Base-by-base conservation (phyloP, 495 filamentous ascomycete genomes). In the Xylaria grammica region DNA sequence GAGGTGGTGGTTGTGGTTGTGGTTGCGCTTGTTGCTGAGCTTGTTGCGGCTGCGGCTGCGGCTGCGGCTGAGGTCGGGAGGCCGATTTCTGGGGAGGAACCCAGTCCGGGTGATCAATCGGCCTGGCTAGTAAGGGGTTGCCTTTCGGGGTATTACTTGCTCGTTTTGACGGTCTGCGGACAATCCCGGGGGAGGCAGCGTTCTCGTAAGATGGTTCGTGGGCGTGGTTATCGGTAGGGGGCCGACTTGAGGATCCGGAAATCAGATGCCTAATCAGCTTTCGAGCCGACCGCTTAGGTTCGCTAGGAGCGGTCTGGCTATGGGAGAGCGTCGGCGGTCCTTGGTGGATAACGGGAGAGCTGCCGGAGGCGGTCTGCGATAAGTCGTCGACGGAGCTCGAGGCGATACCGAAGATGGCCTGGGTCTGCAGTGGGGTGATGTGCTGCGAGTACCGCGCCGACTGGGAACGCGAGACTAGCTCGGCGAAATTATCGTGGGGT, bases 111-210 rank as follows among this genome's bases (percentile, higher is more conserved):
- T 77, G 69, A 65, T 74, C 71, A 67, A 75, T 70, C 74, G 73
- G 51, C 48, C 72, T 58, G 9, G 69, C 50, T 58, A 73, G 65
- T 38, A 74, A 65, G 49, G 60, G 30, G 32, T 45, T 66, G 9
- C 65, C 67, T 67, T 65, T 72, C 34, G 62, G 27, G 24, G 74
- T 70, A 45, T 77, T 74, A 68, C 81, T 82, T 52, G 79, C 70
- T 52, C 82, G 73, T 68, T 82, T 83, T 15, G 84, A 85, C 15
- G 79, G 77, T 62, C 81, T 73, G 61, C 82, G 82, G 53, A 66
- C 74, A 13, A 82, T 50, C 17, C 77, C 77, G 10, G 69, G 57
- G 29, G 69, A 55, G 29, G 71, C 65, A 4, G 61, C 20, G 71
- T 76, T 79, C 66, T 78, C 78, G 75, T 81, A 78, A 13, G 77